Percentiles rank a stretch among this genome's conserved stretches.
Evolutionary conservation across 495 filamentous ascomycete species (phyloP).

Genomic region (Extremus antarcticus): DNA sequence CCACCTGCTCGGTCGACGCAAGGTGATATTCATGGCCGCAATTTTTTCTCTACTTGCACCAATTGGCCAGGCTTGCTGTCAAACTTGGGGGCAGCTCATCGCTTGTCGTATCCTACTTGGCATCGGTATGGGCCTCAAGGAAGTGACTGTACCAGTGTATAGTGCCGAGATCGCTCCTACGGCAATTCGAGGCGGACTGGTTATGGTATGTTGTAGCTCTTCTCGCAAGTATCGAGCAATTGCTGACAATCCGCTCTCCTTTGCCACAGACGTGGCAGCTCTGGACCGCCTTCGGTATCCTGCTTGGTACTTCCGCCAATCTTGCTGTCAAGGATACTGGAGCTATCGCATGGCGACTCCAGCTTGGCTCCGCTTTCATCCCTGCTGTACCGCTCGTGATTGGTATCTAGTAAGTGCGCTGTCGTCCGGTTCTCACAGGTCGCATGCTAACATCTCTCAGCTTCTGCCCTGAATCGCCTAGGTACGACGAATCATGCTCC

Average conservation of each 20-base stretch:
- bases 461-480: conserved; percentile 59
- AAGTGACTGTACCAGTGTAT: conserved; percentile 46
- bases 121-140: conserved; percentile 49
- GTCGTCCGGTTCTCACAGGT: no score
- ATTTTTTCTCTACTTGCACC: conserved; percentile 47
- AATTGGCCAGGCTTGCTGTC: conserved; percentile 25
- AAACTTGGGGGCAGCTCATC: conserved; percentile 44
- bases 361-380: conserved; percentile 69
- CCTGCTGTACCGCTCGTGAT: conserved; percentile 56
- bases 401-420: no score
- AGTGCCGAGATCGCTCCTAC: conserved; percentile 45
- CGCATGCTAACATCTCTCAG: no score
- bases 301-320: conserved; percentile 55
- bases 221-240: no score
- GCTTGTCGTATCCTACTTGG: conserved; percentile 47
- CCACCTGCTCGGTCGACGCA: conserved; percentile 63
- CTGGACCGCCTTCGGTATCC: conserved; percentile 47
- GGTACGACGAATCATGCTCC: background rate
- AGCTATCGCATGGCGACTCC: conserved; percentile 58
- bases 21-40: conserved; percentile 68
- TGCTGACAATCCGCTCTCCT: no score
- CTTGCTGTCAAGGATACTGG: conserved; percentile 50
- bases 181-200: conserved; percentile 48
- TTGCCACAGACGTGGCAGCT: conserved; percentile 52
- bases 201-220: conserved; percentile 62